Base-by-base conservation (phyloP, 108 stramenopile species). In the Cyclotella sp. region DNA sequence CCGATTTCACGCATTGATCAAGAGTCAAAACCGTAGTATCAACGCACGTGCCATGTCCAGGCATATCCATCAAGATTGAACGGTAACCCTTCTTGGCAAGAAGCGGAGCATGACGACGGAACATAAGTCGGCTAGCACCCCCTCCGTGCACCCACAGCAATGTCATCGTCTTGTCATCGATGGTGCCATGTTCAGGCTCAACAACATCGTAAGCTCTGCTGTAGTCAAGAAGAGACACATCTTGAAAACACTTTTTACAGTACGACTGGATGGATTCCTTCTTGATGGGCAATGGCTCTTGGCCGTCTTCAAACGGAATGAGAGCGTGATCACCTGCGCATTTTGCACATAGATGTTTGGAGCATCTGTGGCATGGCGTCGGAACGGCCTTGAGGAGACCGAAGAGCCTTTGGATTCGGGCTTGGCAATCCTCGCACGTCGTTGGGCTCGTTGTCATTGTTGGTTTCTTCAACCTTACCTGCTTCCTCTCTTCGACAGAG, bases 31-130 rank as follows among this genome's bases (percentile, higher is more conserved):
- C 62, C 1, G 76, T 70, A 21, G 40, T 62, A 24, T 87, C 82
- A 16, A 83, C 82, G 19, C 81, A 34, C n/a, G 85, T 81, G 0
- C 87, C 85, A 54, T 88, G 84, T 22, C 83, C 87, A 12, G 87
- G 87, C 12, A 87, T 44, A 44, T 87, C 87, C 19, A 77, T 53
- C 21, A 72, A 63, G 28, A 81, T 71, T 60, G 51, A 77, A 5
- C 69, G 30, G 63, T 77, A 70, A 9, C 67, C 46, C 27, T 68
- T 70, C 34, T 65, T 47, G 41, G 55, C 29, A 41, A 72, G 41
- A 12, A 30, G 15, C 1, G 27, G 43, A 40, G 78, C 73, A 58
- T 86, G 86, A 8, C 79, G 60, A 14, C 57, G 65, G 45, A 81
- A 86, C 86, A 86, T 81, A 4, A 57, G 51, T 16, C 86, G 75